Conservation (phyloP, 208 protist species). For the Trypanosoma caninum region DNA sequence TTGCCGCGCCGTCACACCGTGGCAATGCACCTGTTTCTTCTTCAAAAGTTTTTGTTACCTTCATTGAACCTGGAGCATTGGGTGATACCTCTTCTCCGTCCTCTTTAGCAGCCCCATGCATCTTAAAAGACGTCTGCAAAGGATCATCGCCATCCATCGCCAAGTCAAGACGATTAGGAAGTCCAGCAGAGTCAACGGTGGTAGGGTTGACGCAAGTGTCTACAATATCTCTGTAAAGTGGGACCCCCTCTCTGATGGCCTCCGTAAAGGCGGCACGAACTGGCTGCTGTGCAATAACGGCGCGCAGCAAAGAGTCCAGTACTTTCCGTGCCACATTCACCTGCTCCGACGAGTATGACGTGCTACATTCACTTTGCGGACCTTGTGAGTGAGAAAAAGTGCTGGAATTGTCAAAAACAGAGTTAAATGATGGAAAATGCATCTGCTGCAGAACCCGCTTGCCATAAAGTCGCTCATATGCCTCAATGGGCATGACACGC, state of each 20-base stretch:
- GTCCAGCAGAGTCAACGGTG: background rate
- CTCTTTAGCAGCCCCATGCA: too few species aligned
- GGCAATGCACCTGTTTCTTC: background rate
- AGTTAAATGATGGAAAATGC: constrained; percentile 34
- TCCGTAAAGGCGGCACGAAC: constrained; percentile 63
- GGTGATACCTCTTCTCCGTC: background rate
- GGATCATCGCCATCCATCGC: background rate
- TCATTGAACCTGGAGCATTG: background rate
- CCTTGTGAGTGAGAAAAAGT: background rate
- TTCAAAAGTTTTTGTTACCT: background rate
- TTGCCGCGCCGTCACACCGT: background rate
- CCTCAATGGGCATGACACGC: constrained; percentile 64
- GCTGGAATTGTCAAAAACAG: constrained; percentile 22
- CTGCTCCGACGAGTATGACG: constrained; percentile 20
- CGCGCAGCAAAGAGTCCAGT: constrained; percentile 66
- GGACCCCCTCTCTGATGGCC: constrained; percentile 16
- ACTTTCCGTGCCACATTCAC: constrained; percentile 30
- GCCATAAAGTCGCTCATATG: constrained; percentile 61
- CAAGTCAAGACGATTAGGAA: background rate
- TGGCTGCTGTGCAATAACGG: constrained; percentile 44
- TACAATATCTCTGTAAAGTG: constrained; percentile 27
- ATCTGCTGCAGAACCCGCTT: constrained; percentile 26
- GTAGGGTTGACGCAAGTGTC: background rate
- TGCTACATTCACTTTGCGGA: background rate
- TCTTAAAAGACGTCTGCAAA: too few species aligned